Percentiles rank a stretch among this genome's conserved stretches.
phyloP scores from a whole-genome alignment of 345 rosid genomes.

The Bruguiera sexangula region DNA sequence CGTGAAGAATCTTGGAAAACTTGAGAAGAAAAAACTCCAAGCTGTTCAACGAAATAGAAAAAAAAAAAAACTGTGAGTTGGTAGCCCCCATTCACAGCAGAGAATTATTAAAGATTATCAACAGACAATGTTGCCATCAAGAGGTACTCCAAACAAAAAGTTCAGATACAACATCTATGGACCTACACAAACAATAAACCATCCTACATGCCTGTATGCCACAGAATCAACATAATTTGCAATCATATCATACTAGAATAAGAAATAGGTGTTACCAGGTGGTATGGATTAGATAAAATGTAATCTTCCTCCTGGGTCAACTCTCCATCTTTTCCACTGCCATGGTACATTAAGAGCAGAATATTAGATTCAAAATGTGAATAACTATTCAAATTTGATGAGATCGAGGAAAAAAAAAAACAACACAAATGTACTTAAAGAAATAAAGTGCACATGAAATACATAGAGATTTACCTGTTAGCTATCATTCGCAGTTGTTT shows the following conservation, averaged over 20 bases:
- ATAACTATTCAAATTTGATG: conserved; percentile 7
- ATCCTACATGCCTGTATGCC: background rate
- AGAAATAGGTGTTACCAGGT: conserved; percentile 57
- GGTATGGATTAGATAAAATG: conserved; percentile 89
- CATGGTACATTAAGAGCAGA: conserved; percentile 13
- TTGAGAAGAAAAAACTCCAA: conserved; percentile 94
- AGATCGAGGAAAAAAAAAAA: conserved; percentile 12
- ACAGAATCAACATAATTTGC: conserved; percentile 3
- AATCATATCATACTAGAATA: conserved; percentile 1
- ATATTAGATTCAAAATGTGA: conserved; percentile 17
- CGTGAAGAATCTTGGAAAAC: conserved; percentile 90
- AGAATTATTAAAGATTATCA: background rate
- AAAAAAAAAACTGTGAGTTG: conserved; percentile 3
- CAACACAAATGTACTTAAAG: background rate
- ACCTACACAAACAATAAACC: background rate
- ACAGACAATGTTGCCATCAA: conserved; percentile 2
- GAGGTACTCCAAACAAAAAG: background rate
- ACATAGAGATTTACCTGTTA: conserved; percentile 53
- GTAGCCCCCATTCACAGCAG: background rate
- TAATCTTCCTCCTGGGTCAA: conserved; percentile 78
- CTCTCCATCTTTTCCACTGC: conserved; percentile 80
- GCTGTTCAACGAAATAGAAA: conserved; percentile 49
- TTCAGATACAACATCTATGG: background rate
- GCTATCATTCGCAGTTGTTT: conserved; percentile 96
- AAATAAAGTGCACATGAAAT: background rate